Percentiles rank a stretch among this genome's conserved stretches.
Conservation (phyloP, 75 land plant genomes). For the Picea glauca region DNA sequence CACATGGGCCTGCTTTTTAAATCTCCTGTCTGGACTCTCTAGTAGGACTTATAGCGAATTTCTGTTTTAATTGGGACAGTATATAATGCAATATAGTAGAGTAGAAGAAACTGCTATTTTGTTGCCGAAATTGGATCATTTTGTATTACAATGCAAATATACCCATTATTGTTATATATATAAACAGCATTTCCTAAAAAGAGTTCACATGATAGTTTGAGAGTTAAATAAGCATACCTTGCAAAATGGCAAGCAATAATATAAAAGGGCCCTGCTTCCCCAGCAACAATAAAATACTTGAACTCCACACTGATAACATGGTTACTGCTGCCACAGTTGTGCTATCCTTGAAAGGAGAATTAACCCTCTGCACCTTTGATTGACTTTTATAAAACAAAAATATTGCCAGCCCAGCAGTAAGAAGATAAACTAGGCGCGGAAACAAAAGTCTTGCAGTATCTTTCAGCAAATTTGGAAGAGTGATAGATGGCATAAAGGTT, state of each 20-base stretch:
- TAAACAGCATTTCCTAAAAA: too few relatives aligned
- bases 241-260: constrained; percentile 42
- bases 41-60: too few relatives aligned
- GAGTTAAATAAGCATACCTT: constrained; percentile 41
- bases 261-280: constrained; percentile 80
- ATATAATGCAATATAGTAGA: too few relatives aligned
- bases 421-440: constrained; percentile 56
- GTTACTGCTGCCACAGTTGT: constrained; percentile 30
- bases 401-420: constrained; percentile 34
- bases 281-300: constrained; percentile 60
- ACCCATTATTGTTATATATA: too few relatives aligned
- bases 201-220: neutral
- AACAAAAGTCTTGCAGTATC: constrained; percentile 32
- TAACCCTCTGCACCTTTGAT: constrained; percentile 9
- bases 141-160: too few relatives aligned
- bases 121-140: too few relatives aligned
- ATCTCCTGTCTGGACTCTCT: too few relatives aligned
- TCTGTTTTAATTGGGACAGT: too few relatives aligned
- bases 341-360: constrained; percentile 9
- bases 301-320: constrained; percentile 60
- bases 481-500: constrained; percentile 9
- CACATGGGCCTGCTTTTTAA: too few relatives aligned
- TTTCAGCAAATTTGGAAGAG: constrained; percentile 17
- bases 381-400: constrained; percentile 18
- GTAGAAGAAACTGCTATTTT: too few relatives aligned